Percentiles rank a stretch among this genome's conserved stretches.
These are phyloP conservation scores for Lactarius evosmus DNA, from an alignment of 768 basidiomycete species.

Conservation along the genomic window DNA sequence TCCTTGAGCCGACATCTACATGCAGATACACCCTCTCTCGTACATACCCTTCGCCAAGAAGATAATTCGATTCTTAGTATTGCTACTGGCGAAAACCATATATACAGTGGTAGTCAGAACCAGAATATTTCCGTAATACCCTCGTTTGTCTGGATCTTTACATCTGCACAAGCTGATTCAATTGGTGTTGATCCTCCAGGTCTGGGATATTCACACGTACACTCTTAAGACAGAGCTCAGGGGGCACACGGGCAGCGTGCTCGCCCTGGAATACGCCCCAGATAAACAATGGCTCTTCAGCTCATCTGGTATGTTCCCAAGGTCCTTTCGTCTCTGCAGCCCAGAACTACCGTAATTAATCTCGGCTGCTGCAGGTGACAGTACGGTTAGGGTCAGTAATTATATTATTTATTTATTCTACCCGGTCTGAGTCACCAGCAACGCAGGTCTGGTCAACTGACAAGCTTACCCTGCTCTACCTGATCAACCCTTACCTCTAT, in stretches of 20 bases:
- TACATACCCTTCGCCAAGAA: constrained; percentile 21
- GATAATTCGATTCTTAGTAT: constrained; percentile 21
- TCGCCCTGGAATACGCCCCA: constrained; percentile 71
- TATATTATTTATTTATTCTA: not conserved
- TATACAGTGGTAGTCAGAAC: constrained; percentile 29
- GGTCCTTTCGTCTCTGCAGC: not conserved
- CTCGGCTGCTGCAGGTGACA: constrained; percentile 60
- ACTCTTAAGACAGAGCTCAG: constrained; percentile 62
- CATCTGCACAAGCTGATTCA: not conserved
- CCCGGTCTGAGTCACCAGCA: not conserved
- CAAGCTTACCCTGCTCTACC: constrained; percentile 60
- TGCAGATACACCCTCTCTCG: constrained; percentile 14
- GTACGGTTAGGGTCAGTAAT: constrained; percentile 71
- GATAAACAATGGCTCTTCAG: constrained; percentile 87
- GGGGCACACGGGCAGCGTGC: constrained; percentile 82
- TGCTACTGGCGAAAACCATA: constrained; percentile 17
- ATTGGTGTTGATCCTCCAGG: constrained; percentile 47
- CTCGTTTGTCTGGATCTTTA: not conserved
- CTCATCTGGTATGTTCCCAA: constrained; percentile 61
- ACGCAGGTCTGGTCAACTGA: constrained; percentile 78
- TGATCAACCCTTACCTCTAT: constrained; percentile 75
- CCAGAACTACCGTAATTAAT: not conserved
- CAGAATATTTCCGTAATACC: constrained; percentile 22
- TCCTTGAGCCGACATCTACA: constrained; percentile 26
- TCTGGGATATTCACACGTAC: constrained; percentile 78